phyloP scores from a whole-genome alignment of 176 grass and related monocot genomes.

The Pontederia crassipes region DNA sequence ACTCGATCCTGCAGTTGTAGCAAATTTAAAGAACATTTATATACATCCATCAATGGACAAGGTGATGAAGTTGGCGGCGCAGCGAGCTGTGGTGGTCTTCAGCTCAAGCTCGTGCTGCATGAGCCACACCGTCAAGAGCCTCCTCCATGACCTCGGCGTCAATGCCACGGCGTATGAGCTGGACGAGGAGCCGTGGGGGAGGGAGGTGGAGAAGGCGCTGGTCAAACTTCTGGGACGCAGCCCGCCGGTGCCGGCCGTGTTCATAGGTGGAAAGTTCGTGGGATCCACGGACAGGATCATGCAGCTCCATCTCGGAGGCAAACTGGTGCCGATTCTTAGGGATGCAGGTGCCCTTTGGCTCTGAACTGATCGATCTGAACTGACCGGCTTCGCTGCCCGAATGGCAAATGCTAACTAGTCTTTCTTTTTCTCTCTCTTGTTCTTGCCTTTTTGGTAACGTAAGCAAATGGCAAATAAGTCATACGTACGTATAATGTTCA shows the following conservation, averaged over 20 bases:
- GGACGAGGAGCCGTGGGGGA: conserved; percentile 32
- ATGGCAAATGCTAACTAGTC: too few species aligned
- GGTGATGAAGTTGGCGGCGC: conserved; percentile 56
- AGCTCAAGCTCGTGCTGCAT: conserved; percentile 76
- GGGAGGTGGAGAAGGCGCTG: conserved; percentile 34
- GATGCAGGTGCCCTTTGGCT: conserved; percentile 53
- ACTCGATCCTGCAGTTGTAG: neutral
- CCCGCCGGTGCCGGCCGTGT: conserved; percentile 33
- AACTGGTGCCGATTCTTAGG: conserved; percentile 36
- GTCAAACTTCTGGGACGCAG: conserved; percentile 15
- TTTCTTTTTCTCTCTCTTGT: too few species aligned
- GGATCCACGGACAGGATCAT: conserved; percentile 42
- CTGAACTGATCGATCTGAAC: neutral
- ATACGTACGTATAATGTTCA: too few species aligned
- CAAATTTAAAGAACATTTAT: neutral
- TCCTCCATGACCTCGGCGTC: conserved; percentile 39
- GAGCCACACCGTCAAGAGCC: conserved; percentile 59
- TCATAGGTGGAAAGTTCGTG: conserved; percentile 41
- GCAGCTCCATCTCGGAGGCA: conserved; percentile 39
- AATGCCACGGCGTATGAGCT: conserved; percentile 33
- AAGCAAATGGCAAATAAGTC: too few species aligned
- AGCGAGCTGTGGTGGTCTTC: conserved; percentile 71
- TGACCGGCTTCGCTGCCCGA: too few species aligned
- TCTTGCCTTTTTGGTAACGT: too few species aligned
- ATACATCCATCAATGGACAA: conserved; percentile 19